Conservation (phyloP, 2,329 filamentous ascomycete genomes). For the Apiospora pterosperma region DNA sequence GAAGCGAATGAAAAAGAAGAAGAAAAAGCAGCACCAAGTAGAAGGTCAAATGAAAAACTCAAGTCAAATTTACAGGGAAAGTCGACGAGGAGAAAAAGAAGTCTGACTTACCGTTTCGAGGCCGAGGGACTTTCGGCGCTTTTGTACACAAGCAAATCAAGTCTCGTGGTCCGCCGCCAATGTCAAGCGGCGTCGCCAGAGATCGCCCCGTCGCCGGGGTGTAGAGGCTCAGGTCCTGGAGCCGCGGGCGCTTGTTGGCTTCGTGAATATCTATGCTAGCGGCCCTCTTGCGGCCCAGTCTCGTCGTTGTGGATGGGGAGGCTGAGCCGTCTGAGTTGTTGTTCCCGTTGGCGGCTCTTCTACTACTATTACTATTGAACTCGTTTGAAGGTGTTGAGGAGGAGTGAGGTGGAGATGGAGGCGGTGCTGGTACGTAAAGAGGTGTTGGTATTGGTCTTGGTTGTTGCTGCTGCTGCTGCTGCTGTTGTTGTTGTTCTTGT, state of each 20-base stretch:
- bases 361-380: slow-evolving; percentile 6
- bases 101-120: slow-evolving; percentile 52
- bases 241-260: slow-evolving; percentile 32
- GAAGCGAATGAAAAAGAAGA: background rate
- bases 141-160: slow-evolving; percentile 55
- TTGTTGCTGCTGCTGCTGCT: slow-evolving; percentile 10
- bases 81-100: background rate
- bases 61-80: background rate
- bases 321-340: background rate
- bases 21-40: no score
- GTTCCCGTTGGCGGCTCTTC: background rate
- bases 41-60: background rate
- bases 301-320: slow-evolving; percentile 1
- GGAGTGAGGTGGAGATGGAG: background rate
- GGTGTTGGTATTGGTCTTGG: slow-evolving; percentile 8
- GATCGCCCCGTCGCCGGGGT: slow-evolving; percentile 22
- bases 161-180: slow-evolving; percentile 27
- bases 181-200: slow-evolving; percentile 5
- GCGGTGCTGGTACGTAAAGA: background rate
- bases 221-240: slow-evolving; percentile 31
- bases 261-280: slow-evolving; percentile 38
- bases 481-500: background rate
- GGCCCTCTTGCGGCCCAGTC: slow-evolving; percentile 37
- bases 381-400: background rate
- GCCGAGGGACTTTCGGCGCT: slow-evolving; percentile 54